These are phyloP conservation scores for Azolla pinnata DNA, from an alignment of 75 land plant genomes.

Conservation along the genomic window DNA sequence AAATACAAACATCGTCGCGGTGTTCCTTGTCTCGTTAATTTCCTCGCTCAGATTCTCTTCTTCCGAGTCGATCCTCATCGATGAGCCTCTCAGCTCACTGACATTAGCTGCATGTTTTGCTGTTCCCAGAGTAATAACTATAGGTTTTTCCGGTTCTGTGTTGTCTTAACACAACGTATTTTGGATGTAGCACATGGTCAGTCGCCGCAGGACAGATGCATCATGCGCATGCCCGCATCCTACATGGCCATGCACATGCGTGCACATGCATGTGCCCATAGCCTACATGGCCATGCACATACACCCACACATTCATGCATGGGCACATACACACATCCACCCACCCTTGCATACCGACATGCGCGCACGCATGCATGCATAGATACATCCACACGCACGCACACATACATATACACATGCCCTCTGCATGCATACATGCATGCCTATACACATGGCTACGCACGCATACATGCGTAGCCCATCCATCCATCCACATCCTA, in stretches of 20 bases:
- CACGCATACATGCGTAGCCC: too few species aligned
- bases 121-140: not conserved
- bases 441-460: too few species aligned
- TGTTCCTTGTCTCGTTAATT: not conserved
- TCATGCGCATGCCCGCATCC: not conserved
- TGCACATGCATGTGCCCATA: not conserved
- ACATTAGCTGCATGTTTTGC: too few species aligned
- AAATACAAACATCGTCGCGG: not conserved
- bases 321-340: not conserved
- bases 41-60: not conserved
- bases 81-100: not conserved
- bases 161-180: not conserved
- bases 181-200: not conserved
- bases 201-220: too few species aligned
- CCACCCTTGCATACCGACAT: not conserved
- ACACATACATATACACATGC: too few species aligned
- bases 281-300: not conserved
- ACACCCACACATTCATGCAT: not conserved
- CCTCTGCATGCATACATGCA: too few species aligned
- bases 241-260: not conserved
- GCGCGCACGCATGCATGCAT: too few species aligned
- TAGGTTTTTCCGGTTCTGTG: not conserved
- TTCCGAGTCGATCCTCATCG: not conserved
- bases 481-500: too few species aligned
- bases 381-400: not conserved